Evolutionary conservation across 1,284 basidiomycete species (phyloP).

Genomic region (Heliocybe sulcata): DNA sequence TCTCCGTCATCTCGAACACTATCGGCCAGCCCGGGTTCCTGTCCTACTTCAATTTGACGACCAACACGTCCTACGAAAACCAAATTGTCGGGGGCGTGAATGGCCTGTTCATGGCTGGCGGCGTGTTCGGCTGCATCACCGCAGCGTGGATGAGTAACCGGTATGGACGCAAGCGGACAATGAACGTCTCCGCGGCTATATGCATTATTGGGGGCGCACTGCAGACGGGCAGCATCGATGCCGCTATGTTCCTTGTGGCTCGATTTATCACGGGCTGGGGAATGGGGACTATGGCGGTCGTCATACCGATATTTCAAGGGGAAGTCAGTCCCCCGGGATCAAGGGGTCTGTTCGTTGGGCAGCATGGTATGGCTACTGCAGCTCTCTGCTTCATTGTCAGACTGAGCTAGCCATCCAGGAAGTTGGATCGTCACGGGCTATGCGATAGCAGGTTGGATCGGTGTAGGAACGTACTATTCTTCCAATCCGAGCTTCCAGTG

Average conservation of each 20-base stretch:
- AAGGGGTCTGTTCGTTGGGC: conserved; percentile 10
- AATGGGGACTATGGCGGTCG: conserved; percentile 11
- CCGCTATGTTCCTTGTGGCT: conserved; percentile 9
- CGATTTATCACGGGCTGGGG: conserved; percentile 12
- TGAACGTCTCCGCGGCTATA: conserved; percentile 7
- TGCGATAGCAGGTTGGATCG: conserved; percentile 10
- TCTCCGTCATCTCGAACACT: conserved; percentile 11
- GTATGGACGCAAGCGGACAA: conserved; percentile 9
- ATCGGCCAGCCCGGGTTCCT: conserved; percentile 10
- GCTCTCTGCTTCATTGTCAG: background rate
- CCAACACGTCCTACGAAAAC: conserved; percentile 4
- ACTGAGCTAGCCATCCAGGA: conserved; percentile 2
- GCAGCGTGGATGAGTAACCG: conserved; percentile 9
- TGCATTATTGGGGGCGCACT: conserved; percentile 7
- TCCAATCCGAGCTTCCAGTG: conserved; percentile 12
- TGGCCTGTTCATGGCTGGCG: conserved; percentile 9
- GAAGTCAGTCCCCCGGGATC: conserved; percentile 8
- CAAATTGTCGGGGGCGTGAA: conserved; percentile 10
- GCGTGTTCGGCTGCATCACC: conserved; percentile 7
- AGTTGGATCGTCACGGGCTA: conserved; percentile 12
- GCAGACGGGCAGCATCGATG: conserved; percentile 7
- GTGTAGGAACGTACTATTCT: conserved; percentile 10
- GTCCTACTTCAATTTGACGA: conserved; percentile 7
- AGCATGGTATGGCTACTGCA: conserved; percentile 7
- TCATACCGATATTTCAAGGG: conserved; percentile 12